Conservation (phyloP, 768 basidiomycete genomes). For the Pisolithus tinctorius region DNA sequence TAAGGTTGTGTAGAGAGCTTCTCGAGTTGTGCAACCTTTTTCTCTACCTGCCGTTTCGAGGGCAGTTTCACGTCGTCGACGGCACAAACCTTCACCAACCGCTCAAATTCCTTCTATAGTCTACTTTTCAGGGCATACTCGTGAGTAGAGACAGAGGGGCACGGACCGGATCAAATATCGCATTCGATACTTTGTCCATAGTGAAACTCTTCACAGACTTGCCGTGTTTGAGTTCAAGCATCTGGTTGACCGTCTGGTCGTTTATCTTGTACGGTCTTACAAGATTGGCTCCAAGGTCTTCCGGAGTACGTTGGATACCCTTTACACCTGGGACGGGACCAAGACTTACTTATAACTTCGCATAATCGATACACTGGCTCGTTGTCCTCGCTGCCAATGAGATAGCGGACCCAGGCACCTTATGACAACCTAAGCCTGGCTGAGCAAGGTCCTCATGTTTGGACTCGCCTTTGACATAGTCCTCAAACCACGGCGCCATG, state of each 20-base stretch:
- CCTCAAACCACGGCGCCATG: constrained; percentile 78
- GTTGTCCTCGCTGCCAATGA: constrained; percentile 59
- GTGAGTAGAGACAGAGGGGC: background rate
- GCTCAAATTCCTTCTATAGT: constrained; percentile 66
- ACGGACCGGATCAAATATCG: constrained; percentile 54
- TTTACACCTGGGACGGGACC: background rate
- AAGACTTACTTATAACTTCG: constrained; percentile 61
- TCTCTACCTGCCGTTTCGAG: constrained; percentile 55
- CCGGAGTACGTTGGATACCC: constrained; percentile 4
- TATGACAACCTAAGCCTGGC: constrained; percentile 5
- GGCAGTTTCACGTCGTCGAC: constrained; percentile 60
- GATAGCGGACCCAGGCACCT: constrained; percentile 86
- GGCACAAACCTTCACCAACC: constrained; percentile 39
- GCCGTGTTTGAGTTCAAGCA: constrained; percentile 74
- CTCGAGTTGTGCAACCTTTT: constrained; percentile 56
- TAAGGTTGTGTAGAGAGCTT: constrained; percentile 53
- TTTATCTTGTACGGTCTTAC: constrained; percentile 70
- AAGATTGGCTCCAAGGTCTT: constrained; percentile 47
- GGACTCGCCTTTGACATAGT: constrained; percentile 64
- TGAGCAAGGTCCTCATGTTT: background rate
- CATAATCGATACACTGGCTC: constrained; percentile 75
- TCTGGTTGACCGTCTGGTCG: constrained; percentile 54
- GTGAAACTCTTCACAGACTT: constrained; percentile 49
- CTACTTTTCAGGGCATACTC: constrained; percentile 7
- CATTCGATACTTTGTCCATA: constrained; percentile 89